Conservation (phyloP, 2,329 filamentous ascomycete genomes). For the Teratosphaeria destructans region DNA sequence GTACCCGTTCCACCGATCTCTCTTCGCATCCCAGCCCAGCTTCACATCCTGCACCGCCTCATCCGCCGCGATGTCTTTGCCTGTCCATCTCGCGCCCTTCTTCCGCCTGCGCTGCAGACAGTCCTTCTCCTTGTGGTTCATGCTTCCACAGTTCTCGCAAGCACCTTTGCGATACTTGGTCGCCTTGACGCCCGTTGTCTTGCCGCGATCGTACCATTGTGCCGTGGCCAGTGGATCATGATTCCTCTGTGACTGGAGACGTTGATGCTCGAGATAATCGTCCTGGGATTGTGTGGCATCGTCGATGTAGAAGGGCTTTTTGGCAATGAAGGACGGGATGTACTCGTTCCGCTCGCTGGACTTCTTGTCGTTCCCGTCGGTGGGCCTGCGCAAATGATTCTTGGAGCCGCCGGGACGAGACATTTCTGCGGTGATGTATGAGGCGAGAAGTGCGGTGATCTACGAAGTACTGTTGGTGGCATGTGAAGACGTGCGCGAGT, state of each 20-base stretch:
- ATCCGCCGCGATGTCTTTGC: conserved; percentile 86
- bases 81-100: conserved; percentile 82
- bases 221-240: conserved; percentile 49
- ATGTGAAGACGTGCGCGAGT: neutral
- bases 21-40: conserved; percentile 91
- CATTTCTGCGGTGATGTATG: conserved; percentile 1
- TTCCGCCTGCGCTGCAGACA: conserved; percentile 83
- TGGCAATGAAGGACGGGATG: conserved; percentile 95
- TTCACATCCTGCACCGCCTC: conserved; percentile 76
- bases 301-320: conserved; percentile 90
- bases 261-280: conserved; percentile 96
- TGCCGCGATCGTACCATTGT: conserved; percentile 91
- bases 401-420: conserved; percentile 6
- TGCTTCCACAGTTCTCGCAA: conserved; percentile 95
- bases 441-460: neutral
- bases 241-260: conserved; percentile 59
- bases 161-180: conserved; percentile 97
- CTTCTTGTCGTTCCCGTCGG: conserved; percentile 46
- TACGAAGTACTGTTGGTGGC: neutral
- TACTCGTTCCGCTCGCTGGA: conserved; percentile 93
- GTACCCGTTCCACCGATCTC: conserved; percentile 98
- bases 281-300: conserved; percentile 59
- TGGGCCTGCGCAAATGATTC: conserved; percentile 50
- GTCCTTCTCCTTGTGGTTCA: conserved; percentile 93
- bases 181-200: conserved; percentile 68